Evolutionary conservation across 2,329 filamentous ascomycete genomes (phyloP).

Genomic region (Talaromyces sp.): DNA sequence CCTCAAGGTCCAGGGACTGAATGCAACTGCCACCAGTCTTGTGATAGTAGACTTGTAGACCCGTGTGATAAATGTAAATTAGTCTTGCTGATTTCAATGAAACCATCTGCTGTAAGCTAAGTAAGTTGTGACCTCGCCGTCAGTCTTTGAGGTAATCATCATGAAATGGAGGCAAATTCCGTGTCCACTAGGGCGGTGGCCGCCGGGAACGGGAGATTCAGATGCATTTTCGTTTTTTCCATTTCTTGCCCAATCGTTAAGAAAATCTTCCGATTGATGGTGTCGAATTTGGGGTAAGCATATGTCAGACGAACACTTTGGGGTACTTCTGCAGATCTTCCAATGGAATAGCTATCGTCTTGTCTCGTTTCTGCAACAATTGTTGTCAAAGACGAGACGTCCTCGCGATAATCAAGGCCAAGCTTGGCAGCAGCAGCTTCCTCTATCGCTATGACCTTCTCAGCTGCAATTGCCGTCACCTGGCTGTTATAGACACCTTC

Average conservation of each 20-base stretch:
- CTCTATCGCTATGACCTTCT: slow-evolving; percentile 20
- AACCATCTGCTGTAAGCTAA: not conserved
- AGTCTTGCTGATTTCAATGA: not conserved
- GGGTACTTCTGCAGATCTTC: not conserved
- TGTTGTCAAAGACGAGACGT: not conserved
- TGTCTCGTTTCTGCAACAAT: not conserved
- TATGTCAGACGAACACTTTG: slow-evolving; percentile 4
- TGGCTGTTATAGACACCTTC: slow-evolving; percentile 20
- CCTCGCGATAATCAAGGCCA: not conserved
- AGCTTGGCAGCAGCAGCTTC: slow-evolving; percentile 11
- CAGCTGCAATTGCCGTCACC: slow-evolving; percentile 16
- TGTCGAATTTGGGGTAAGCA: slow-evolving; percentile 8
- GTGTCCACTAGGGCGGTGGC: slow-evolving; percentile 1
- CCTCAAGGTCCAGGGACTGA: slow-evolving; percentile 1
- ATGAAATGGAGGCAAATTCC: not conserved
- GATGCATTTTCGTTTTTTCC: not conserved
- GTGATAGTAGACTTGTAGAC: slow-evolving; percentile 4
- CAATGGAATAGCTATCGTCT: not conserved
- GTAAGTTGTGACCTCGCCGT: not conserved
- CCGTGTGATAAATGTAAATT: not conserved
- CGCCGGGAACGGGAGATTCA: slow-evolving; percentile 5
- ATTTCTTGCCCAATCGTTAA: slow-evolving; percentile 5
- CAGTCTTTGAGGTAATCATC: not conserved
- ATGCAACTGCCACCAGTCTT: slow-evolving; percentile 8
- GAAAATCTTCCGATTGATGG: slow-evolving; percentile 1